Conservation (phyloP, 805 yeast species). For the Saccharomycopsis fermentans region DNA sequence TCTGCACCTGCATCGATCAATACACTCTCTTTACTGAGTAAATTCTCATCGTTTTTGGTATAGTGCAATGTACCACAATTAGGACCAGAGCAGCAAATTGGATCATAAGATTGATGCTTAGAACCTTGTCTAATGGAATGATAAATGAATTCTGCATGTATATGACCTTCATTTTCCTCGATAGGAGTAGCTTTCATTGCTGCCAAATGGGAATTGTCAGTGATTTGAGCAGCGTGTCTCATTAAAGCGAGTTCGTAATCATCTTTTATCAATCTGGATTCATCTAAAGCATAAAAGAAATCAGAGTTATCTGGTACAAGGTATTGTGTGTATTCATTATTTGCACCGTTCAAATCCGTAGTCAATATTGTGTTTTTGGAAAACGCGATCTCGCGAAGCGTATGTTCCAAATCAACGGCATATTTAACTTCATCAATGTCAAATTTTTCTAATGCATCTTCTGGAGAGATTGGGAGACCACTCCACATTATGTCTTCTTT, state of each 20-base stretch:
- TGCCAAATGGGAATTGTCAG: constrained; percentile 81
- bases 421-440: constrained; percentile 81
- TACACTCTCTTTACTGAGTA: constrained; percentile 51
- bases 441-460: constrained; percentile 52
- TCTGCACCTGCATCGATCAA: constrained; percentile 96
- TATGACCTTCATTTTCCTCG: constrained; percentile 78
- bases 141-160: constrained; percentile 91
- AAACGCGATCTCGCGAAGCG: constrained; percentile 25
- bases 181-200: constrained; percentile 90
- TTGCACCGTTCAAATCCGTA: constrained; percentile 44
- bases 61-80: constrained; percentile 88
- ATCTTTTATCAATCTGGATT: constrained; percentile 78
- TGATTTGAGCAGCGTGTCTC: constrained; percentile 72
- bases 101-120: constrained; percentile 81
- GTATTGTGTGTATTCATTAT: constrained; percentile 26
- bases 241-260: constrained; percentile 65
- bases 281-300: constrained; percentile 72
- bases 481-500: constrained; percentile 94
- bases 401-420: constrained; percentile 36
- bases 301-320: constrained; percentile 37
- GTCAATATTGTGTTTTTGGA: constrained; percentile 33
- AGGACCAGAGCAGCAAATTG: constrained; percentile 91
- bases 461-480: constrained; percentile 66
- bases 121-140: constrained; percentile 93
- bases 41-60: constrained; percentile 63